Evolutionary conservation across 2,329 filamentous ascomycete species (phyloP).

Genomic region (Phaeosphaeria sp.): DNA sequence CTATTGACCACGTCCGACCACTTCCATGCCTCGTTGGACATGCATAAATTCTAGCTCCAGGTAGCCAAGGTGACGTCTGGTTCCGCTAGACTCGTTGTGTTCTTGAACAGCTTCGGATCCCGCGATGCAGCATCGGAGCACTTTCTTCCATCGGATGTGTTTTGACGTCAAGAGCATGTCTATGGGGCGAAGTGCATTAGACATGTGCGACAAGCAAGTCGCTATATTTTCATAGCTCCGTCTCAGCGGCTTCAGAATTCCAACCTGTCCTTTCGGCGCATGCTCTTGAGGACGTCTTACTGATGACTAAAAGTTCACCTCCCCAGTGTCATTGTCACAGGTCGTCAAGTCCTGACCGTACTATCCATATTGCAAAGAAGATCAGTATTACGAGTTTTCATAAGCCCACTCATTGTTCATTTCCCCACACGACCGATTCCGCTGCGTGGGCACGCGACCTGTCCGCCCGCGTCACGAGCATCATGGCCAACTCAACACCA

Average conservation of each 20-base stretch:
- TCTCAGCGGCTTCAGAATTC: background rate
- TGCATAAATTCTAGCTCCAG: too few relatives aligned
- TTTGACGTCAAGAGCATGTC: background rate
- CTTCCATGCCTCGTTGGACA: too few relatives aligned
- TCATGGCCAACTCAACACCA: conserved; percentile 10
- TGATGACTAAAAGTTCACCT: background rate
- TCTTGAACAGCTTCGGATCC: background rate
- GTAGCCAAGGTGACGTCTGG: too few relatives aligned
- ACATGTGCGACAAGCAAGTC: background rate
- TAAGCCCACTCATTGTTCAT: background rate
- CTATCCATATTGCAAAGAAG: background rate
- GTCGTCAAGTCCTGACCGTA: background rate
- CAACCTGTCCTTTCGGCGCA: too few relatives aligned
- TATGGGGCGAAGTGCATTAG: background rate
- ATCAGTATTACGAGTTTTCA: background rate
- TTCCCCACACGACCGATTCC: background rate
- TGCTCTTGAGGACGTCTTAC: too few relatives aligned
- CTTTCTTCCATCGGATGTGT: background rate
- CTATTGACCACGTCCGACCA: too few relatives aligned
- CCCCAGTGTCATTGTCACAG: background rate
- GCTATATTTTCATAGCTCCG: background rate
- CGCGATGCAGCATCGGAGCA: background rate
- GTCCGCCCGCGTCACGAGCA: conserved; percentile 16
- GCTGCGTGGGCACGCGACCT: conserved; percentile 11
- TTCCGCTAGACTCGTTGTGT: background rate